Percentiles rank a stretch among this genome's conserved stretches.
These are phyloP conservation scores for Starmerella sp. DNA, from an alignment of 805 yeast genomes.

Conservation along the genomic window DNA sequence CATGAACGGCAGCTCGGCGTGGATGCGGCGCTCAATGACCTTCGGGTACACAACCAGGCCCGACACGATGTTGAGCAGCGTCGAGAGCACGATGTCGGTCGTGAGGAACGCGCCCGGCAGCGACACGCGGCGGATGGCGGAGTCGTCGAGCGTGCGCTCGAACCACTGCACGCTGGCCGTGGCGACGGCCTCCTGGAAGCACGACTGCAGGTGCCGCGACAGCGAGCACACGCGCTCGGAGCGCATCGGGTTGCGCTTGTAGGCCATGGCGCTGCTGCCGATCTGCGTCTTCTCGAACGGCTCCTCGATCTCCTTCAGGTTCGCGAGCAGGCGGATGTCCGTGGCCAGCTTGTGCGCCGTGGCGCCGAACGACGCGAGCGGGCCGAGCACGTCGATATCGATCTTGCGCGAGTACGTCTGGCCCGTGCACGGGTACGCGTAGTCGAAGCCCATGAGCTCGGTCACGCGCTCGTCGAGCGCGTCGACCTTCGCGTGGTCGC, in stretches of 20 bases:
- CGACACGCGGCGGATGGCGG: slow-evolving; percentile 94
- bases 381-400: slow-evolving; percentile 86
- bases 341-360: slow-evolving; percentile 97
- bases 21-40: slow-evolving; percentile 94
- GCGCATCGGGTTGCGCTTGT: slow-evolving; percentile 99
- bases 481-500: slow-evolving; percentile 94
- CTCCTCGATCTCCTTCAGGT: slow-evolving; percentile 94
- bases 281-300: slow-evolving; percentile 98
- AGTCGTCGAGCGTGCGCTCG: slow-evolving; percentile 96
- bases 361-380: slow-evolving; percentile 90
- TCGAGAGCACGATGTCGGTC: slow-evolving; percentile 82
- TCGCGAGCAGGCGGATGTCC: slow-evolving; percentile 88
- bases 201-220: slow-evolving; percentile 86
- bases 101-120: slow-evolving; percentile 94
- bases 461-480: slow-evolving; percentile 82
- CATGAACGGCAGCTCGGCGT: slow-evolving; percentile 94
- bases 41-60: slow-evolving; percentile 97
- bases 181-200: slow-evolving; percentile 85
- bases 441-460: slow-evolving; percentile 84
- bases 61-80: slow-evolving; percentile 81
- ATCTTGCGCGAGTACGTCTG: slow-evolving; percentile 98
- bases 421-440: slow-evolving; percentile 95
- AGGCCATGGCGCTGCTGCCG: slow-evolving; percentile 98
- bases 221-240: slow-evolving; percentile 98
- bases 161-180: slow-evolving; percentile 99